Conservation (phyloP, 768 basidiomycete genomes). For the Exsudoporus frostii region DNA sequence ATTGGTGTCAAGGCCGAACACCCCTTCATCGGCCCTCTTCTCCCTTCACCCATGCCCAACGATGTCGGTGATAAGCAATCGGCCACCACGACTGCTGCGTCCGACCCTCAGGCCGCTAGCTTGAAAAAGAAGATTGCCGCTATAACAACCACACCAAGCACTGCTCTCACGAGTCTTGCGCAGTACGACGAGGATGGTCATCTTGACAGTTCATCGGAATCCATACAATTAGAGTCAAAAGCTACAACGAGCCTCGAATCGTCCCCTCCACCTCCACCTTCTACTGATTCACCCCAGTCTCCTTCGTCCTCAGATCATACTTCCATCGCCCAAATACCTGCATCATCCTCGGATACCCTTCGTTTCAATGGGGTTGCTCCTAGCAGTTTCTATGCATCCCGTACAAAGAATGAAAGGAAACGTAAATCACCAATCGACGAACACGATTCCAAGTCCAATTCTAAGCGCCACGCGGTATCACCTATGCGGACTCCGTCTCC, state of each 20-base stretch:
- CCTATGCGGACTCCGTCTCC: constrained; percentile 23
- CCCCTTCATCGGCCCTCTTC: constrained; percentile 64
- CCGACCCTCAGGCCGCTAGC: constrained; percentile 52
- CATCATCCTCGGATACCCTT: constrained; percentile 18
- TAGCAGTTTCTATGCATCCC: constrained; percentile 38
- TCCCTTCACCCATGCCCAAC: constrained; percentile 46
- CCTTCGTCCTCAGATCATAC: constrained; percentile 31
- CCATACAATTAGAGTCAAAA: constrained; percentile 17
- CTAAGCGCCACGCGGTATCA: constrained; percentile 19
- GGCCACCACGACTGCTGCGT: constrained; percentile 5
- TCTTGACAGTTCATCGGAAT: constrained; percentile 24
- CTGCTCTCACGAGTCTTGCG: constrained; percentile 37
- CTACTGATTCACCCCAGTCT: constrained; percentile 33
- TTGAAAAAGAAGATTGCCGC: constrained; percentile 55
- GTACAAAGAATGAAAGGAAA: constrained; percentile 32
- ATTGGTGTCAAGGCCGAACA: constrained; percentile 45
- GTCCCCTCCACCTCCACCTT: constrained; percentile 31
- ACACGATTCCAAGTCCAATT: constrained; percentile 20
- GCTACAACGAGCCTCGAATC: constrained; percentile 20
- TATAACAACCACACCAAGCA: constrained; percentile 27
- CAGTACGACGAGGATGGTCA: constrained; percentile 43
- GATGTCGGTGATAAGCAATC: constrained; percentile 10
- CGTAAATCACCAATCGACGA: constrained; percentile 39
- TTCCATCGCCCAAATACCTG: constrained; percentile 17
- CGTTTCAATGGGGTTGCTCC: constrained; percentile 30